These are phyloP conservation scores for Kwoniella sp. DNA, from an alignment of 768 basidiomycete species.

Conservation along the genomic window DNA sequence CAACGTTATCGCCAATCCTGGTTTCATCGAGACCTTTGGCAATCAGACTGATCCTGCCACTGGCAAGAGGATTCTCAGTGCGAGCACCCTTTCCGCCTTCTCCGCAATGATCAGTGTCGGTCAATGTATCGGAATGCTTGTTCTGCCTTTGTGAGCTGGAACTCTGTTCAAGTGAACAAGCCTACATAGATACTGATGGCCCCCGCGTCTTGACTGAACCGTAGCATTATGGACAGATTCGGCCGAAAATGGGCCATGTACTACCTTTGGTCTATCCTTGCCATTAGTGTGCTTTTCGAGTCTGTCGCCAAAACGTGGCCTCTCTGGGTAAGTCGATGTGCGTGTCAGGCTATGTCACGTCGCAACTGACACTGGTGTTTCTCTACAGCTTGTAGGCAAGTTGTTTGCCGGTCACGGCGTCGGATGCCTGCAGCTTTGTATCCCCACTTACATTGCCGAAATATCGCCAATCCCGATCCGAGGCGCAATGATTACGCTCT, in stretches of 20 bases:
- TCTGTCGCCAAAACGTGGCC: slow-evolving; percentile 5
- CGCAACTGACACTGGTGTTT: no score
- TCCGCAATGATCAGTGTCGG: slow-evolving; percentile 36
- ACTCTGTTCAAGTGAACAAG: no score
- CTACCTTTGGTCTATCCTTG: slow-evolving; percentile 30
- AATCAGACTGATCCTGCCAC: slow-evolving; percentile 15
- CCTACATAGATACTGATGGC: no score
- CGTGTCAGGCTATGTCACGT: no score
- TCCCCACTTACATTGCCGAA: slow-evolving; percentile 39
- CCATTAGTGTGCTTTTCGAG: slow-evolving; percentile 11
- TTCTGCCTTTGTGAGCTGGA: slow-evolving; percentile 18
- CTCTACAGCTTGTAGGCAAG: slow-evolving; percentile 16
- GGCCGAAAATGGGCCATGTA: slow-evolving; percentile 44
- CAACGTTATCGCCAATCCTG: slow-evolving; percentile 43
- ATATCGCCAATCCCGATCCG: slow-evolving; percentile 34
- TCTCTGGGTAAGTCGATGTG: slow-evolving; percentile 13
- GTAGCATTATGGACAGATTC: slow-evolving; percentile 37
- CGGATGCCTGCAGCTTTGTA: slow-evolving; percentile 40
- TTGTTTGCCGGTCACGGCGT: slow-evolving; percentile 40
- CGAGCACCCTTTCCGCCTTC: slow-evolving; percentile 32
- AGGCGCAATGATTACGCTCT: slow-evolving; percentile 33
- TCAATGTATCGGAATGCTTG: slow-evolving; percentile 36
- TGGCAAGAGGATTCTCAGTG: slow-evolving; percentile 17
- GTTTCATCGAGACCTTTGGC: slow-evolving; percentile 44
- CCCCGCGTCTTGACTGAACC: not conserved